Base-by-base conservation (phyloP, 306 rosid species). In the Dalbergia cultrata region DNA sequence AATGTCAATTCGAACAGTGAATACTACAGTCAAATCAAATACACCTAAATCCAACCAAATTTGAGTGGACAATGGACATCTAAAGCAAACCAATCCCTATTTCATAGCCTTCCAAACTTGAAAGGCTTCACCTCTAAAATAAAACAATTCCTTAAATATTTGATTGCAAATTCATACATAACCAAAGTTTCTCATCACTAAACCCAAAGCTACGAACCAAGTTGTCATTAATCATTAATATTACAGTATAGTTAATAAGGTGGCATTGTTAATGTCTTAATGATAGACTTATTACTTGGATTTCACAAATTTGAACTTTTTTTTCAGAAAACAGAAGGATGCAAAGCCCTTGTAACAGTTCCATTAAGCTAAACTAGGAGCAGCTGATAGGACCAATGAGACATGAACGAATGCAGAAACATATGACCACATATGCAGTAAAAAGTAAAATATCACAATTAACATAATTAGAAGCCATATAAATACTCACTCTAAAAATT, bases 401-500 rank as follows among this genome's bases (percentile, higher is more conserved):
- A 68, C 60, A 44, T 45, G 63, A 72, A 57, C 12, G 68, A 31
- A 69, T 33, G 53, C 52, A 7, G 34, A 64, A 64, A 31, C 67
- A 41, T 74, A 61, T 13, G 67, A 57, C 31, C 37, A 18, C 19
- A 12, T 26, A 31, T 13, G n/a, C 54, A 13, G 39, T 19, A 72
- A 45, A 67, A 70, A 75, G 19, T 69, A 37, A 70, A 37, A 57
- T 75, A 39, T 54, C 70, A 74, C 13, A 47, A 58, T 61, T 56
- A 52, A 70, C 9, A 69, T 9, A 22, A 34, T 58, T 5, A 57
- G 64, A 82, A 56, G 61, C 37, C 47, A 67, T 70, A 26, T 26
- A 72, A 57, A 87, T 72, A 83, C 97, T 85, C 85, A 96, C 99
- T 74, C 98, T 87, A 76, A 96, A 96, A 84, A 96, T 96, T 59